Evolutionary conservation across 352 stramenopile genomes (phyloP).

Genomic region (Pythium aristosporum): DNA sequence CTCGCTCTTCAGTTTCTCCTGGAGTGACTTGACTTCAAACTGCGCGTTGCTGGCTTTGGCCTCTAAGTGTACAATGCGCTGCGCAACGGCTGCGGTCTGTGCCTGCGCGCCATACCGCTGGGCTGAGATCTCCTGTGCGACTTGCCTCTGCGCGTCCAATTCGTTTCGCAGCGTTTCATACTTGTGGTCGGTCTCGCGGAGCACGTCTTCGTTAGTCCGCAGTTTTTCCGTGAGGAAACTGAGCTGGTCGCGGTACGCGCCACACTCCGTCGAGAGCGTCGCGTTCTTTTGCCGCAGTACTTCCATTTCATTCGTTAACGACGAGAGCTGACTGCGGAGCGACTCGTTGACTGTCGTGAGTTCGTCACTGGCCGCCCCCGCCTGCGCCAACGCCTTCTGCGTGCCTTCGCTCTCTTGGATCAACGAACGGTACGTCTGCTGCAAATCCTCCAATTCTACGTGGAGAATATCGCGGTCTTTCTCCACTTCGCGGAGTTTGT

Average conservation of each 20-base stretch:
- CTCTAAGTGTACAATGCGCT: slow-evolving; percentile 78
- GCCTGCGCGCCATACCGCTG: slow-evolving; percentile 74
- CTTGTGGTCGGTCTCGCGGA: slow-evolving; percentile 30
- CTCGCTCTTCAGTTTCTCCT: slow-evolving; percentile 58
- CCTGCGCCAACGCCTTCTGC: slow-evolving; percentile 52
- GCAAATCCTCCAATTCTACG: slow-evolving; percentile 77
- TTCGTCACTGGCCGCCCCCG: slow-evolving; percentile 59
- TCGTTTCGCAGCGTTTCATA: slow-evolving; percentile 34
- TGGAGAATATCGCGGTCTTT: slow-evolving; percentile 64
- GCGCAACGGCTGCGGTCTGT: slow-evolving; percentile 67
- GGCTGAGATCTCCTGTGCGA: slow-evolving; percentile 76
- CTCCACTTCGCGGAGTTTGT: slow-evolving; percentile 54
- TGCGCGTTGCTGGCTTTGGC: slow-evolving; percentile 71
- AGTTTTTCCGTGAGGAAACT: slow-evolving; percentile 78
- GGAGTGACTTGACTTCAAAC: slow-evolving; percentile 60
- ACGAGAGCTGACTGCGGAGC: slow-evolving; percentile 57
- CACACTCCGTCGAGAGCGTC: slow-evolving; percentile 50
- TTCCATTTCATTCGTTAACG: slow-evolving; percentile 59
- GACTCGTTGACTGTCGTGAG: slow-evolving; percentile 60
- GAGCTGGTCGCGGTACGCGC: slow-evolving; percentile 78
- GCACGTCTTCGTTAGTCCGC: slow-evolving; percentile 45
- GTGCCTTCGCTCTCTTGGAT: slow-evolving; percentile 75
- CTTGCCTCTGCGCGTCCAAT: slow-evolving; percentile 62
- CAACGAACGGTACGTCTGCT: slow-evolving; percentile 68
- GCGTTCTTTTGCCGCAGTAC: slow-evolving; percentile 51